Percentiles rank a stretch among this genome's conserved stretches.
Conservation (phyloP, 306 rosid genomes). For the Trifolium pratense region DNA sequence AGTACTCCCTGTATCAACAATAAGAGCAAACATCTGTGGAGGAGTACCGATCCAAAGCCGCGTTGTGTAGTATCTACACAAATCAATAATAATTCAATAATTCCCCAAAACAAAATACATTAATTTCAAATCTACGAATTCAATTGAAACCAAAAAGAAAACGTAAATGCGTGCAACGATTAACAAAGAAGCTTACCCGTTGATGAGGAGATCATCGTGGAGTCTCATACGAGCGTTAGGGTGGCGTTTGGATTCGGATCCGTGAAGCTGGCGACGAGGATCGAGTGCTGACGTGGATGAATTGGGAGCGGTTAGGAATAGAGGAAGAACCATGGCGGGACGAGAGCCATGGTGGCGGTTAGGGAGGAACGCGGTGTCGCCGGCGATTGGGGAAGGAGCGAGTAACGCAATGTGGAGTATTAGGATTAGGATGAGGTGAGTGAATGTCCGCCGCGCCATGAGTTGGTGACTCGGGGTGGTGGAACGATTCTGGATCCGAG, state of each 20-base stretch:
- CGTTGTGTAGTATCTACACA: slow-evolving; percentile 78
- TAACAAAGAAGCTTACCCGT: slow-evolving; percentile 60
- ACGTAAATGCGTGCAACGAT: not conserved
- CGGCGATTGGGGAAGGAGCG: slow-evolving; percentile 32
- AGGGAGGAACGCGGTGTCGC: slow-evolving; percentile 42
- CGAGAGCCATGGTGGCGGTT: slow-evolving; percentile 47
- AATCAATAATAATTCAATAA: slow-evolving; percentile 19
- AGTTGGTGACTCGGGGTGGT: slow-evolving; percentile 45
- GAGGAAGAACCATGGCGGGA: slow-evolving; percentile 75
- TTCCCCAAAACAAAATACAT: not conserved
- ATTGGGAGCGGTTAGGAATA: slow-evolving; percentile 63
- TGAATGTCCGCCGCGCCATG: slow-evolving; percentile 52
- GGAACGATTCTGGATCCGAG: slow-evolving; percentile 38
- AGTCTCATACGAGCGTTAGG: slow-evolving; percentile 93
- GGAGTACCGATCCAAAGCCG: slow-evolving; percentile 97
- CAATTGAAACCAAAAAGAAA: not conserved
- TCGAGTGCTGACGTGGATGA: slow-evolving; percentile 46
- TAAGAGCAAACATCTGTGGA: slow-evolving; percentile 87
- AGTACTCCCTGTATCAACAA: slow-evolving; percentile 96
- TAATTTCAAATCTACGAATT: slow-evolving; percentile 6
- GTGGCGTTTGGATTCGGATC: slow-evolving; percentile 58
- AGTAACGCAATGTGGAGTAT: slow-evolving; percentile 25
- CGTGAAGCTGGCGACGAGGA: slow-evolving; percentile 69
- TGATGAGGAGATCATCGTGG: slow-evolving; percentile 87
- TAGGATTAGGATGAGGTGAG: slow-evolving; percentile 38